Evolutionary conservation across 208 protist genomes (phyloP).

Genomic region (Trypanosoma rangeli): DNA sequence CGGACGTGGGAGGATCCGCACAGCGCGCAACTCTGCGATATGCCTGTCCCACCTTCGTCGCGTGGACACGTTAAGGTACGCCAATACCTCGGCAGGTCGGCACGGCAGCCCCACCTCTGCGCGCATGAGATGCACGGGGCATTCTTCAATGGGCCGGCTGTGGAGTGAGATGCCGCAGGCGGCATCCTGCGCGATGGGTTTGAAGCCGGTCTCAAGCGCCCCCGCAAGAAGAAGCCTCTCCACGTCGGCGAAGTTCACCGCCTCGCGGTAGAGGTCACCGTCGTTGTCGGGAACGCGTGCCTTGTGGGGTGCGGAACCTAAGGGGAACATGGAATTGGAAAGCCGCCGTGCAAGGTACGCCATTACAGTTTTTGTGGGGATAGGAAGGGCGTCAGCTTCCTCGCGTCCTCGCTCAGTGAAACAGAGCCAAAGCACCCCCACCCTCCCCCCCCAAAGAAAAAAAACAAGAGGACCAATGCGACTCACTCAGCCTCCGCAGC

Average conservation of each 20-base stretch:
- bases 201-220: slow-evolving; percentile 28
- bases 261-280: slow-evolving; percentile 40
- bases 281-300: slow-evolving; percentile 26
- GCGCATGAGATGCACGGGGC: slow-evolving; percentile 74
- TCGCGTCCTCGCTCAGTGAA: slow-evolving; percentile 1
- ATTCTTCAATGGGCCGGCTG: slow-evolving; percentile 59
- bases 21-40: slow-evolving; percentile 39
- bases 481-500: no score
- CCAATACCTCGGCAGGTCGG: slow-evolving; percentile 39
- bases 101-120: slow-evolving; percentile 68
- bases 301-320: neutral
- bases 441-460: slow-evolving; percentile 1
- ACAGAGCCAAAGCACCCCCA: slow-evolving; percentile 1
- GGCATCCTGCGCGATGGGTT: slow-evolving; percentile 41
- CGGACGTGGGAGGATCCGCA: slow-evolving; percentile 45
- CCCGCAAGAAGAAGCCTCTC: slow-evolving; percentile 39
- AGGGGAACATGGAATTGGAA: neutral
- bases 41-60: slow-evolving; percentile 68
- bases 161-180: slow-evolving; percentile 46
- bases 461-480: neutral
- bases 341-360: slow-evolving; percentile 11
- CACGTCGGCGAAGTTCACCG: slow-evolving; percentile 55
- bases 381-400: slow-evolving; percentile 14
- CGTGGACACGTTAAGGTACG: slow-evolving; percentile 53
- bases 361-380: slow-evolving; percentile 8